phyloP scores from a whole-genome alignment of 2,329 filamentous ascomycete species.

The Beauveria rudraprayagi region DNA sequence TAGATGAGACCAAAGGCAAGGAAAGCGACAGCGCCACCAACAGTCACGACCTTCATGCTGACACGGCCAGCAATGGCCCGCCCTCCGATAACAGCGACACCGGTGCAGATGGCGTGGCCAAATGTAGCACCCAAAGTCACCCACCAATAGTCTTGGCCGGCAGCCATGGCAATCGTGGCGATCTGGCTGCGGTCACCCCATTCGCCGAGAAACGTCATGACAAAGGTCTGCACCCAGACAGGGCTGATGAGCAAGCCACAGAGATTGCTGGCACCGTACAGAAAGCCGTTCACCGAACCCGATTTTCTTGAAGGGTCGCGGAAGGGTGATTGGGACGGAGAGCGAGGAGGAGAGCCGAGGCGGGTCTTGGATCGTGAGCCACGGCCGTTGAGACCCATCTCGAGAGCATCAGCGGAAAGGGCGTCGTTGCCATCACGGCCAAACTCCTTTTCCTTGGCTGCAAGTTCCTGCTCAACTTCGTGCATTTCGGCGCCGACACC shows the following conservation, averaged over 20 bases:
- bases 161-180: constrained; percentile 97
- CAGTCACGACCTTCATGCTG: constrained; percentile 89
- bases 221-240: constrained; percentile 96
- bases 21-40: constrained; percentile 87
- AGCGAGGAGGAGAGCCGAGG: constrained; percentile 72
- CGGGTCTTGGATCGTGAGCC: constrained; percentile 68
- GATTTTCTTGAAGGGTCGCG: constrained; percentile 46
- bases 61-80: constrained; percentile 87
- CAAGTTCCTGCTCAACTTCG: constrained; percentile 88
- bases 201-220: constrained; percentile 97
- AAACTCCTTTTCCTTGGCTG: constrained; percentile 82
- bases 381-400: constrained; percentile 65
- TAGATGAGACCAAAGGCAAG: constrained; percentile 89
- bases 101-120: constrained; percentile 85
- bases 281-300: constrained; percentile 29
- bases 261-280: constrained; percentile 72
- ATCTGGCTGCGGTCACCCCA: constrained; percentile 98
- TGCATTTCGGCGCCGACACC: constrained; percentile 96
- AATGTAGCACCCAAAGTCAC: constrained; percentile 81
- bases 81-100: constrained; percentile 84
- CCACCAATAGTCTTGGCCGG: constrained; percentile 98
- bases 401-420: constrained; percentile 67
- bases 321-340: constrained; percentile 67
- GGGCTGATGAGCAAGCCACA: constrained; percentile 83
- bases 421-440: constrained; percentile 54